Conservation (phyloP, 106 monocot genomes). For the Gastrodia elata region DNA sequence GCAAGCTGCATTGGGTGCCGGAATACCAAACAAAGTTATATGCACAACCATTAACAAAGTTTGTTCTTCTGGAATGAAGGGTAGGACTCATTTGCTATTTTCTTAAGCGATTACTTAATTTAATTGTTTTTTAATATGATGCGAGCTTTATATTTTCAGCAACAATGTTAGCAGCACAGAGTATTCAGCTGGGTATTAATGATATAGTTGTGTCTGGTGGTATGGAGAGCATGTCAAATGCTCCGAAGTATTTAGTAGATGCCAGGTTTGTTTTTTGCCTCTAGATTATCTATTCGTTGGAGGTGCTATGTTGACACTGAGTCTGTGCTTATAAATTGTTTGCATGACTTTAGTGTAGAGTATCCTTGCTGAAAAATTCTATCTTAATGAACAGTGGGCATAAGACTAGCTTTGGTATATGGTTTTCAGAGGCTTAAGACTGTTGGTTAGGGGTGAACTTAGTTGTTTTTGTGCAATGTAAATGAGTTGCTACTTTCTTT, state of each 20-base stretch:
- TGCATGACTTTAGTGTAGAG: no score
- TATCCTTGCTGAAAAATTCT: no score
- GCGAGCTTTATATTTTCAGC: slow-evolving; percentile 28
- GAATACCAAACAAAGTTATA: slow-evolving; percentile 79
- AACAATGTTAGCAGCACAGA: slow-evolving; percentile 88
- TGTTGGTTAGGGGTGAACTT: no score
- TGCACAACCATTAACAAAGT: slow-evolving; percentile 96
- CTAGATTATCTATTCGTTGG: neutral
- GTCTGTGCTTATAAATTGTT: no score
- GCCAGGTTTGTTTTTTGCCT: slow-evolving; percentile 49
- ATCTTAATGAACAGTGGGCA: no score
- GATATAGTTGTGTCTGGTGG: slow-evolving; percentile 93
- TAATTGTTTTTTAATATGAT: neutral
- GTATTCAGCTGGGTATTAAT: slow-evolving; percentile 89
- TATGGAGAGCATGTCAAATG: slow-evolving; percentile 99
- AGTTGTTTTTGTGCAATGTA: no score
- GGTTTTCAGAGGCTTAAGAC: no score
- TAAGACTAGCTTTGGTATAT: no score
- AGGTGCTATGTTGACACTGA: neutral
- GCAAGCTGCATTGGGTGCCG: slow-evolving; percentile 96
- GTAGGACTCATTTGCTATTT: slow-evolving; percentile 20
- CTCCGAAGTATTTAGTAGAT: slow-evolving; percentile 89
- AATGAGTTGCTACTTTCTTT: no score
- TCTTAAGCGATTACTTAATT: neutral
- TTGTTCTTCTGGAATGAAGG: slow-evolving; percentile 98